Evolutionary conservation across 768 basidiomycete species (phyloP).

Genomic region (Hebeloma cylindrosporum): DNA sequence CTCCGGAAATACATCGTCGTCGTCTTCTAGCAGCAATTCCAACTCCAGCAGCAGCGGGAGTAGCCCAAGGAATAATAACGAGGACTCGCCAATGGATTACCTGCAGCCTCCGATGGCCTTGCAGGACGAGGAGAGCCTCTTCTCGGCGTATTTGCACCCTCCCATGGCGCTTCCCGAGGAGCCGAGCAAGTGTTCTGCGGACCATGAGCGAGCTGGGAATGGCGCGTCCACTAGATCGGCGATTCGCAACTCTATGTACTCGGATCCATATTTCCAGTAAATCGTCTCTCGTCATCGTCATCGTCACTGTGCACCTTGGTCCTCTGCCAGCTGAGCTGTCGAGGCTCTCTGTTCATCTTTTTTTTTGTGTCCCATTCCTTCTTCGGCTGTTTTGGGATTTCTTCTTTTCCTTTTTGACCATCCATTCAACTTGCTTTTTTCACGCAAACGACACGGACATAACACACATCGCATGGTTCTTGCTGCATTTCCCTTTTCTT

Average conservation of each 20-base stretch:
- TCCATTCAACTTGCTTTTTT: background rate
- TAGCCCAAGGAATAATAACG: constrained; percentile 21
- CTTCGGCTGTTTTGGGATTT: constrained; percentile 6
- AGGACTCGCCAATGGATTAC: constrained; percentile 73
- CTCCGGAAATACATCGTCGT: constrained; percentile 2
- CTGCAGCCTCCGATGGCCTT: constrained; percentile 62
- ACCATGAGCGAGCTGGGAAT: constrained; percentile 12
- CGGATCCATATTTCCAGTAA: constrained; percentile 19
- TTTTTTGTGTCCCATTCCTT: background rate
- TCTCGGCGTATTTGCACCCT: constrained; percentile 47
- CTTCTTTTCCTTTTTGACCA: constrained; percentile 4
- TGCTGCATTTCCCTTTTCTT: constrained; percentile 17
- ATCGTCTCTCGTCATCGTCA: background rate
- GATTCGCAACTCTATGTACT: constrained; percentile 26
- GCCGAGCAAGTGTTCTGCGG: constrained; percentile 9
- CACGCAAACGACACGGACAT: constrained; percentile 12
- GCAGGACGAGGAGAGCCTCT: constrained; percentile 66
- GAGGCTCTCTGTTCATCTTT: constrained; percentile 5
- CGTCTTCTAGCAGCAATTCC: constrained; percentile 9
- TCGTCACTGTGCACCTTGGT: background rate
- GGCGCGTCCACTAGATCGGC: constrained; percentile 1
- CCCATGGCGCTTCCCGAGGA: constrained; percentile 45
- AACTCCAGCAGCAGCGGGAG: constrained; percentile 5
- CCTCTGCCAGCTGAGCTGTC: constrained; percentile 17
- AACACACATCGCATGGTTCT: constrained; percentile 17